Evolutionary conservation across 192 early-diverging fungal species (phyloP), one percentile per base, ranked within the genome.

Genomic region (Thoreauomyces humboldtii): DNA sequence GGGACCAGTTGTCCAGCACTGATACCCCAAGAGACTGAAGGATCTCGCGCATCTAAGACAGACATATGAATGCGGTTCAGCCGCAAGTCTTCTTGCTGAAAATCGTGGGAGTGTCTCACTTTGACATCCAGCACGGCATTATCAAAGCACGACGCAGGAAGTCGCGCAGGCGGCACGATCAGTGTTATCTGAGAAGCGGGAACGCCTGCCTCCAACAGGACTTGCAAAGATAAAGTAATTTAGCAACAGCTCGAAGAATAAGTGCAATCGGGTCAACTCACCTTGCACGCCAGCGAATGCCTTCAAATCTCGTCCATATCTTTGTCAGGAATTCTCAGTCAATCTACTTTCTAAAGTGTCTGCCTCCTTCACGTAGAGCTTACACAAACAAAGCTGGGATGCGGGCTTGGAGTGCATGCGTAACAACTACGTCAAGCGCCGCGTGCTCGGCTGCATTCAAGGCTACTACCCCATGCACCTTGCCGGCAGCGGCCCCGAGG

Each of bases 231-330:
- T n/a, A n/a, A n/a, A n/a, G n/a, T n/a, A n/a, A n/a, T n/a, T n/a
- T n/a, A n/a, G n/a, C n/a, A n/a, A n/a, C n/a, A n/a, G n/a, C n/a
- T n/a, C n/a, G n/a, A n/a, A n/a, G n/a, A n/a, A n/a, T n/a, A n/a
- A n/a, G n/a, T n/a, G n/a, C n/a, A n/a, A 7, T 19, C 28, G 27
- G 42, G 25, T 27, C 2, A 53, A 64, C 65, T 67, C 64, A 81
- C 79, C 53, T 41, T 81, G 38, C 19, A 80, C 37, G 11, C 73
- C 63, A 7, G 72, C 59, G 56, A 71, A 82, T 24, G 81, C 77
- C 60, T 83, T 76, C 33, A 83, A 28, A 41, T 72, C 62, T 5
- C 73, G 64, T 2, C 81, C 81, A 42, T 76, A 83, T 17, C 43
- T 59, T 36, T 29, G 58, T 0, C n/a, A 59, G 59, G 21, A 52